phyloP scores from a whole-genome alignment of 176 grass and related monocot species.

The maize (Zea mays) region DNA sequence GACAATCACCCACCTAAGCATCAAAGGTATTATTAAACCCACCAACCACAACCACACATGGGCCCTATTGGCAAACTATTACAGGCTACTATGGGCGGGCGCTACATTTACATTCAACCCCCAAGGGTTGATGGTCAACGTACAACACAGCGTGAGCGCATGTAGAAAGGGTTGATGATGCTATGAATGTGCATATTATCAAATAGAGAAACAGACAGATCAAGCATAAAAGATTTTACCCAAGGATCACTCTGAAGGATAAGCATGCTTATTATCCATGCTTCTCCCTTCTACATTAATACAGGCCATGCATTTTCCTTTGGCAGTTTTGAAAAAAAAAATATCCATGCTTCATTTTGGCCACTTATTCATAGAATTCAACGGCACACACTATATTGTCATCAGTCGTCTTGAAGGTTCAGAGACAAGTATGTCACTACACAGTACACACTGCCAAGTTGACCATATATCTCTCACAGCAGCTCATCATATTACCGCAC shows the following conservation, averaged over 20 bases:
- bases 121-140: too few relatives aligned
- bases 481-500: neutral
- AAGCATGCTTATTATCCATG: conserved; percentile 11
- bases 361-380: neutral
- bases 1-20: too few relatives aligned
- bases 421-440: neutral
- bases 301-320: too few relatives aligned
- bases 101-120: too few relatives aligned
- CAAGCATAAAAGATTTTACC: neutral
- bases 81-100: too few relatives aligned
- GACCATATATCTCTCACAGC: neutral
- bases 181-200: neutral
- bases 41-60: too few relatives aligned
- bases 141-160: too few relatives aligned
- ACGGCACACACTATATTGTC: neutral
- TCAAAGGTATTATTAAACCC: too few relatives aligned
- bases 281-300: neutral
- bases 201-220: conserved; percentile 1
- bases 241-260: neutral
- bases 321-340: too few relatives aligned
- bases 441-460: neutral
- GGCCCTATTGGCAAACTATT: too few relatives aligned
- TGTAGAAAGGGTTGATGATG: too few relatives aligned
- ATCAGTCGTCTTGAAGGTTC: conserved; percentile 23
- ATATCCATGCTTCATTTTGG: conserved; percentile 14